A percentile compares a stretch with the other conserved stretches of the same genome.
Evolutionary conservation across 495 filamentous ascomycete genomes (phyloP).

Genomic region (Neurospora sp.): DNA sequence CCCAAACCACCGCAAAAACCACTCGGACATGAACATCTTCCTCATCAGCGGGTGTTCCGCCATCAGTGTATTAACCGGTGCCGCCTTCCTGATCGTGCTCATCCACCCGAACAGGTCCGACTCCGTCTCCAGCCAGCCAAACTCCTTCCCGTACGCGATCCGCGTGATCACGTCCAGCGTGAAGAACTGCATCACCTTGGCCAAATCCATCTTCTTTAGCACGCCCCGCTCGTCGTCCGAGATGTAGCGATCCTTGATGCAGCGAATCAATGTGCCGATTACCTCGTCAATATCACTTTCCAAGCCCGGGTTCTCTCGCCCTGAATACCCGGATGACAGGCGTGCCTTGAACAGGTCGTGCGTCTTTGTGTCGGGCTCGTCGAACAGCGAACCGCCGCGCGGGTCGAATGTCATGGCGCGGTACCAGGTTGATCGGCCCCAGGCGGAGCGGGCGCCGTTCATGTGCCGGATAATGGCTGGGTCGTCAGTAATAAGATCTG

Average conservation of each 20-base stretch:
- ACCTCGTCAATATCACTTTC: constrained; percentile 32
- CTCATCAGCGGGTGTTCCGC: constrained; percentile 20
- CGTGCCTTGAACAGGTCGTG: constrained; percentile 22
- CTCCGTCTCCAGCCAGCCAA: constrained; percentile 36
- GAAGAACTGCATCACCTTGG: constrained; percentile 32
- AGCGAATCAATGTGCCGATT: constrained; percentile 24
- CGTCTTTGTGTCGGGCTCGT: constrained; percentile 26
- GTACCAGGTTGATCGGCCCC: constrained; percentile 26
- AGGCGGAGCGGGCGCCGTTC: constrained; percentile 26
- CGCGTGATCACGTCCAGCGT: constrained; percentile 41
- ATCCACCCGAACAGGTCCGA: constrained; percentile 41
- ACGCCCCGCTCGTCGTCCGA: constrained; percentile 19
- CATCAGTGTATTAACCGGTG: constrained; percentile 16
- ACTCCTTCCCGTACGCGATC: constrained; percentile 40
- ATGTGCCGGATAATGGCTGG: constrained; percentile 28
- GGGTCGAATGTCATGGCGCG: constrained; percentile 29
- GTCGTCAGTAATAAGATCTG: constrained; percentile 28
- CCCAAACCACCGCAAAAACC: constrained; percentile 44
- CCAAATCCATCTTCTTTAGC: constrained; percentile 30
- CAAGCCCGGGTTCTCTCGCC: constrained; percentile 31
- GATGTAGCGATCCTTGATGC: constrained; percentile 25
- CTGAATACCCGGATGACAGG: constrained; percentile 28
- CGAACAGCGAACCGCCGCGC: constrained; percentile 33
- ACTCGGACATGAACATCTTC: constrained; percentile 19
- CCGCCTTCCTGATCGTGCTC: constrained; percentile 21